Evolutionary conservation across 805 yeast genomes (phyloP), one percentile per base, ranked within the genome.

Genomic region (Ogataea thermomethanolica): DNA sequence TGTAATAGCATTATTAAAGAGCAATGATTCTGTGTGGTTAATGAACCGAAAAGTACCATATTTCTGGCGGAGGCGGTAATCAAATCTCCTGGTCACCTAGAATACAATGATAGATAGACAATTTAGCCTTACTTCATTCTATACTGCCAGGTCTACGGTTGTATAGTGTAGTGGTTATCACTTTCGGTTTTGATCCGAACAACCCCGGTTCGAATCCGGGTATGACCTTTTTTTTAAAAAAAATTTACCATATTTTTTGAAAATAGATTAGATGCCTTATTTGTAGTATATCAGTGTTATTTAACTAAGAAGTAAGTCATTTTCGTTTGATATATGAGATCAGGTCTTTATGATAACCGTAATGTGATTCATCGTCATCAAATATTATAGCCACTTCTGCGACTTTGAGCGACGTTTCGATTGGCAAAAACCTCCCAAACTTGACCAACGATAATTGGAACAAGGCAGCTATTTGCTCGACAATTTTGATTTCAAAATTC

Each of bases 141-240:
- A 17, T 4, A 4, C 20, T 17, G 5, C 20, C 5, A 27, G 21
- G 30, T 25, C 13, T 14, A 9, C 30, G 67, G 66, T 62, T 62
- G 62, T 76, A 75, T 79, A 77, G 84, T 78, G 84, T 79, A 79
- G 84, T 76, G 84, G 84, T 79, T 76, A 79, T 79, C 84, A 79
- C 84, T 70, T 71, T 77, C 76, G 84, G 84, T 79, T 79, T 75
- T 79, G 84, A 79, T 79, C 84, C 84, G 76, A 64, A 70, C 79
- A 76, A 79, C 84, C 83, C 84, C 84, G 78, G 84, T 79, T 79
- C 85, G 84, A 79, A 77, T 77, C 84, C 84, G 84, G 84, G 84
- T 74, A 76, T 75, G 85, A 78, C 83, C 84, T 78, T 45, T 46
- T 42, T 51, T 52, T 54, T 54, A 44, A 25, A 2, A 12, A n/a